Conservation (phyloP, 495 filamentous ascomycete genomes). For the Rhypophila decipiens region DNA sequence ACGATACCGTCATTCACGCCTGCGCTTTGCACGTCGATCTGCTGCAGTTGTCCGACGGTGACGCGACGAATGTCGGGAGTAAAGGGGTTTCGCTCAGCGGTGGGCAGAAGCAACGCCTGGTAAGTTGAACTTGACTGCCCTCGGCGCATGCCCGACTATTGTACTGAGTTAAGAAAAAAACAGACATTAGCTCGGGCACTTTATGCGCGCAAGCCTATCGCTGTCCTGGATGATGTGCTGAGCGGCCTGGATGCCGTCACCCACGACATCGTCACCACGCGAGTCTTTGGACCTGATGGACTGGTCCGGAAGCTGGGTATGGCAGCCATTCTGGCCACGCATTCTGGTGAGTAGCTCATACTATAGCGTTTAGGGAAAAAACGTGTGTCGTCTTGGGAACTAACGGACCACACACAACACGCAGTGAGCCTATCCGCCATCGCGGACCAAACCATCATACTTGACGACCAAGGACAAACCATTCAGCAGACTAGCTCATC, state of each 20-base stretch:
- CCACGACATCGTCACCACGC: background rate
- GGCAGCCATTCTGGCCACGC: conserved; percentile 1
- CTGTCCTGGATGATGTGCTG: conserved; percentile 41
- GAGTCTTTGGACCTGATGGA: conserved; percentile 2
- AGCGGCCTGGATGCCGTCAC: conserved; percentile 47
- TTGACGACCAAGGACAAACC: background rate
- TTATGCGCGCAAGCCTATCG: conserved; percentile 13
- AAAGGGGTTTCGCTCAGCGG: conserved; percentile 56
- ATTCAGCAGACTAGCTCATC: conserved; percentile 1
- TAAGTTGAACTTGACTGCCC: conserved; percentile 1
- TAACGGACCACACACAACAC: background rate
- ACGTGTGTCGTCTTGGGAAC: background rate
- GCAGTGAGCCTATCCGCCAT: background rate
- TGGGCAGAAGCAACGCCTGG: conserved; percentile 56
- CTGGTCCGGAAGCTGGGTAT: conserved; percentile 3
- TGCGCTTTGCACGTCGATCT: conserved; percentile 1
- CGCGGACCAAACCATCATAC: conserved; percentile 1
- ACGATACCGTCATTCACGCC: conserved; percentile 1
- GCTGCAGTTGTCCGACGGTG: conserved; percentile 10
- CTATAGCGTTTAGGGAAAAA: background rate
- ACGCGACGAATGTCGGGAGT: conserved; percentile 53
- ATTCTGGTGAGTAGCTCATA: conserved; percentile 2
- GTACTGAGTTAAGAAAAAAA: background rate
- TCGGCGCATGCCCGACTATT: background rate
- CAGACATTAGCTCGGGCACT: conserved; percentile 11